Evolutionary conservation across 2,329 filamentous ascomycete species (phyloP).

Genomic region (Bipolaris gigantea): DNA sequence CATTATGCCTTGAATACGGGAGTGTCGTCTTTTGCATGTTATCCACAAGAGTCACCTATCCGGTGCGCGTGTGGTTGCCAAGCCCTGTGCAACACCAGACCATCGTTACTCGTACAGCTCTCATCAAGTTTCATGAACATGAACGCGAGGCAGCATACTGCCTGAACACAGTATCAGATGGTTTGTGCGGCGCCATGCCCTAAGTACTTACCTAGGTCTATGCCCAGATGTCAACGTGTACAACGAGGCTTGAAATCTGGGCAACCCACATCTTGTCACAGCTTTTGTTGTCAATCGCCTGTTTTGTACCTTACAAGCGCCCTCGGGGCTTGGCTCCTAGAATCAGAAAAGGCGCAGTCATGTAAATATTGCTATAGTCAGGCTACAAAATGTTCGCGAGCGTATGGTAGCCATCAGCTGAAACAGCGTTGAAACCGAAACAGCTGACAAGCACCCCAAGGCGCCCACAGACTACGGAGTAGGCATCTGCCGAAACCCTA

Average conservation of each 20-base stretch:
- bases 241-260: background rate
- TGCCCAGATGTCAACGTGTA: background rate
- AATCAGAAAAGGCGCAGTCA: conserved; percentile 6
- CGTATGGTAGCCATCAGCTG: conserved; percentile 23
- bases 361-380: background rate
- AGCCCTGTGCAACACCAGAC: background rate
- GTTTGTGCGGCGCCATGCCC: background rate
- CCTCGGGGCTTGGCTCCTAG: background rate
- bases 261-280: background rate
- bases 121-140: background rate
- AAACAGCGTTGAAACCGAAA: conserved; percentile 30
- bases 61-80: background rate
- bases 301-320: background rate
- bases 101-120: background rate
- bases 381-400: conserved; percentile 6
- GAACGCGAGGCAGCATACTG: background rate
- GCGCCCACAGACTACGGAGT: conserved; percentile 10
- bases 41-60: background rate
- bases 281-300: background rate
- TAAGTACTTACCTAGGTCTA: background rate
- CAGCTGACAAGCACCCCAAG: conserved; percentile 21
- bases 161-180: background rate
- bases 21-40: background rate
- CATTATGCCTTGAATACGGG: too few relatives aligned
- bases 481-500: conserved; percentile 6